A percentile compares a stretch with the other conserved stretches of the same genome.
Evolutionary conservation across 2,329 filamentous ascomycete species (phyloP).

Genomic region (Alternaria brassicae): DNA sequence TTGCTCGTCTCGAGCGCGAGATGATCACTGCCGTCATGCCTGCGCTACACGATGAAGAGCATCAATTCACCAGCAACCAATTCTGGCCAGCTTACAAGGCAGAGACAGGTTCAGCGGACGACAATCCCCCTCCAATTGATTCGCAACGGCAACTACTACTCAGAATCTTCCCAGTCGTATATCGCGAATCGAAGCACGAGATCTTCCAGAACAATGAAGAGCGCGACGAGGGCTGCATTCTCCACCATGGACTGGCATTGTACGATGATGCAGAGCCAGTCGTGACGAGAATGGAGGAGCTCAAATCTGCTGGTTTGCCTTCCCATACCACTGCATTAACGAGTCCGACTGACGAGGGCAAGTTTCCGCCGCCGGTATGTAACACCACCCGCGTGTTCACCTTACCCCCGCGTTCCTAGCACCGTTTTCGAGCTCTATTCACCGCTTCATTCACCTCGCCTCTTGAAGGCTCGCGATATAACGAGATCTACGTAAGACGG

Average conservation of each 20-base stretch:
- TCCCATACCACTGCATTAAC: slow-evolving; percentile 45
- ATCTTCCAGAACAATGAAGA: slow-evolving; percentile 53
- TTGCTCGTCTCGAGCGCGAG: slow-evolving; percentile 64
- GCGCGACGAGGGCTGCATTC: slow-evolving; percentile 58
- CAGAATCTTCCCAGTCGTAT: slow-evolving; percentile 60
- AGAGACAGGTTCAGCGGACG: slow-evolving; percentile 41
- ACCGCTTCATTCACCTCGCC: slow-evolving; percentile 8
- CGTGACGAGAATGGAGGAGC: slow-evolving; percentile 43
- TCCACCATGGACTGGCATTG: slow-evolving; percentile 58
- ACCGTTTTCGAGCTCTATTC: slow-evolving; percentile 6
- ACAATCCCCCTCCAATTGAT: slow-evolving; percentile 32
- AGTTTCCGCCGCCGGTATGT: slow-evolving; percentile 47
- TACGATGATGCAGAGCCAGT: slow-evolving; percentile 56
- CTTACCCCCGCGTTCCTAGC: slow-evolving; percentile 11
- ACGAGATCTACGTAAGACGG: slow-evolving; percentile 7
- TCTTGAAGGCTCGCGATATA: slow-evolving; percentile 8
- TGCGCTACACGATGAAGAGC: slow-evolving; percentile 41
- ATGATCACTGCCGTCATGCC: slow-evolving; percentile 62
- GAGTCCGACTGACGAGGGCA: slow-evolving; percentile 46
- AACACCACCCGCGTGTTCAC: slow-evolving; percentile 19
- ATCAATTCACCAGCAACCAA: slow-evolving; percentile 40
- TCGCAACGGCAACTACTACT: slow-evolving; percentile 55
- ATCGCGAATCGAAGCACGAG: slow-evolving; percentile 59
- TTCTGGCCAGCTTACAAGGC: slow-evolving; percentile 48
- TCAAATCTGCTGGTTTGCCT: slow-evolving; percentile 50